Evolutionary conservation across 305 asterid species (phyloP).

Genomic region (Vinca major): DNA sequence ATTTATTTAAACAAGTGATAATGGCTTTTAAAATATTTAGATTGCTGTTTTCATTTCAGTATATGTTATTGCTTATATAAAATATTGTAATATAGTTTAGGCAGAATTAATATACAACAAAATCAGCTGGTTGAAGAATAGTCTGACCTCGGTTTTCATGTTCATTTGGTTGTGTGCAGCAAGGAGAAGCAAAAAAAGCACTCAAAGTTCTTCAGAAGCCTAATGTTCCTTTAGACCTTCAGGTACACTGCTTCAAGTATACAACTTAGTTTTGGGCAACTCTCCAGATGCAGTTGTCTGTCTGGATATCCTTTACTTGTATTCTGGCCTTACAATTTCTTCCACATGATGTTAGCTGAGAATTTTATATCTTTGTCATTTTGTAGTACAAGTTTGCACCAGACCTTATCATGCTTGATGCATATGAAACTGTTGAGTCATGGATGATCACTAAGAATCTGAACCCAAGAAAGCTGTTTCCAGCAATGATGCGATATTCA

Average conservation of each 20-base stretch:
- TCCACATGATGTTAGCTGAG: conserved; percentile 2
- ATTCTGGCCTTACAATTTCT: too few relatives aligned
- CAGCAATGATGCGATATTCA: conserved; percentile 99
- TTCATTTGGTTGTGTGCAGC: conserved; percentile 32
- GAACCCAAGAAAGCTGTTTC: conserved; percentile 92
- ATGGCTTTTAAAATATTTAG: not conserved
- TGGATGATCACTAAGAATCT: conserved; percentile 90
- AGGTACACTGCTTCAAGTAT: conserved; percentile 40
- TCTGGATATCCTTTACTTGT: not conserved
- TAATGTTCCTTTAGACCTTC: conserved; percentile 74
- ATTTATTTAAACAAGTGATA: too few relatives aligned
- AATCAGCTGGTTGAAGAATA: not conserved
- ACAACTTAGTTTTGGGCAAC: not conserved
- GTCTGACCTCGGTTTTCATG: conserved; percentile 9
- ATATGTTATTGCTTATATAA: not conserved
- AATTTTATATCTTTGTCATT: conserved; percentile 12
- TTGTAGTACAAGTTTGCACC: conserved; percentile 97
- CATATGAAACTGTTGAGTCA: conserved; percentile 97
- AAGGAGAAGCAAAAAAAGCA: conserved; percentile 97
- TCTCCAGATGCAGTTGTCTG: not conserved
- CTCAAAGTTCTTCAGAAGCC: conserved; percentile 93
- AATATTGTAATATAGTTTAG: not conserved
- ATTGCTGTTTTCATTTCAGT: not conserved
- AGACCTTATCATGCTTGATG: conserved; percentile 94
- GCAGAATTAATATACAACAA: not conserved